phyloP scores from a whole-genome alignment of 75 land plant genomes.

The Larix kaempferi region DNA sequence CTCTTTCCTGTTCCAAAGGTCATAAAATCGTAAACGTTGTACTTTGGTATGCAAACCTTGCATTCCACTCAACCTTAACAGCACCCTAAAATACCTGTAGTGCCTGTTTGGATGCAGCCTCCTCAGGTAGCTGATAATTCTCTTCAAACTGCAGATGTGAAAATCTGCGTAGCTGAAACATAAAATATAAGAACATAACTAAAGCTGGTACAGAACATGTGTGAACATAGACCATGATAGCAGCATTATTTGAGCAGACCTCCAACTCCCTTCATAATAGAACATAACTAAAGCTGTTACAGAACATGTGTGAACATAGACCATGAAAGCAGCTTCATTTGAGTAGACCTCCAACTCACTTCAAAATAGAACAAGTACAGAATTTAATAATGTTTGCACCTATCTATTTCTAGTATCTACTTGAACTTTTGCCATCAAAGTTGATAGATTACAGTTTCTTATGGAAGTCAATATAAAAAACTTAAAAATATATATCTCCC shows the following conservation, averaged over 20 bases:
- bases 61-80: not conserved
- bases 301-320: not conserved
- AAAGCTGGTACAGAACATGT: not conserved
- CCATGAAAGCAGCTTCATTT: not conserved
- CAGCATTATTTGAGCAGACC: not conserved
- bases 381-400: not conserved
- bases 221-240: not conserved
- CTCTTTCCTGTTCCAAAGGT: conserved; percentile 7
- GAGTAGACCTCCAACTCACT: not conserved
- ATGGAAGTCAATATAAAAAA: not conserved
- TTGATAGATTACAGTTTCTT: not conserved
- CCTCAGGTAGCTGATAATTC: conserved; percentile 9
- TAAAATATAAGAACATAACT: not conserved
- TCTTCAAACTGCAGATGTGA: conserved; percentile 9
- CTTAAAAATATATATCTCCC: not conserved
- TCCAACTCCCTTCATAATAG: not conserved
- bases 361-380: not conserved
- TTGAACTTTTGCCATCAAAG: not conserved
- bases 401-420: not conserved
- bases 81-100: not conserved
- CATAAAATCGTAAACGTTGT: not conserved
- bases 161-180: conserved; percentile 3
- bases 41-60: not conserved
- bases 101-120: conserved; percentile 3
- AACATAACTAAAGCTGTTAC: not conserved